Conservation (phyloP, 176 grass and related monocot genomes). For the Pontederia paniculata region DNA sequence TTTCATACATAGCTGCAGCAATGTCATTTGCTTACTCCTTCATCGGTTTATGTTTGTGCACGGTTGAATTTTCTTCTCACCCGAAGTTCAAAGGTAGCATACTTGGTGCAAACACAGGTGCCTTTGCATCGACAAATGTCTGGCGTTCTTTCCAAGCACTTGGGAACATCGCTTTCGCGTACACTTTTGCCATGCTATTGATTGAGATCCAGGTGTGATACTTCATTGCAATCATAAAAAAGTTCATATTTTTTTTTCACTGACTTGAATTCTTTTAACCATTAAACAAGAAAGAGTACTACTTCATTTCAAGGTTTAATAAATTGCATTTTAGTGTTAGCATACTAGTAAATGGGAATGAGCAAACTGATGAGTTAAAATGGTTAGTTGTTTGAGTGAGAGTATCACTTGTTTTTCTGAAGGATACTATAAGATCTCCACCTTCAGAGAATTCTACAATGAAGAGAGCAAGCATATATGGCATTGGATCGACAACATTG, state of each 20-base stretch:
- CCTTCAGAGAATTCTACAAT: constrained; percentile 92
- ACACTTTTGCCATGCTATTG: constrained; percentile 93
- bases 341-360: no score
- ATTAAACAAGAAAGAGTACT: no score
- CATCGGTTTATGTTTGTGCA: constrained; percentile 7
- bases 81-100: constrained; percentile 1
- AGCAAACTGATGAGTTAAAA: no score
- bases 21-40: constrained; percentile 2
- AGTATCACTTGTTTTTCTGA: not conserved
- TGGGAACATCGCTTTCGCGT: constrained; percentile 87
- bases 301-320: no score
- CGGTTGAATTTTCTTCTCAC: not conserved
- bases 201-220: constrained; percentile 67
- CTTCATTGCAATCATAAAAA: not conserved
- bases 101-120: constrained; percentile 1
- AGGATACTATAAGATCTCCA: constrained; percentile 79
- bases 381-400: no score
- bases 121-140: no score
- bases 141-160: constrained; percentile 84
- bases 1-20: constrained; percentile 1
- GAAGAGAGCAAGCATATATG: constrained; percentile 82
- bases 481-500: constrained; percentile 58
- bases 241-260: not conserved
- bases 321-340: no score
- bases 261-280: no score